Percentiles rank a stretch among this genome's conserved stretches.
Conservation (phyloP, 2,329 filamentous ascomycete genomes). For the Metarhizium rileyi region DNA sequence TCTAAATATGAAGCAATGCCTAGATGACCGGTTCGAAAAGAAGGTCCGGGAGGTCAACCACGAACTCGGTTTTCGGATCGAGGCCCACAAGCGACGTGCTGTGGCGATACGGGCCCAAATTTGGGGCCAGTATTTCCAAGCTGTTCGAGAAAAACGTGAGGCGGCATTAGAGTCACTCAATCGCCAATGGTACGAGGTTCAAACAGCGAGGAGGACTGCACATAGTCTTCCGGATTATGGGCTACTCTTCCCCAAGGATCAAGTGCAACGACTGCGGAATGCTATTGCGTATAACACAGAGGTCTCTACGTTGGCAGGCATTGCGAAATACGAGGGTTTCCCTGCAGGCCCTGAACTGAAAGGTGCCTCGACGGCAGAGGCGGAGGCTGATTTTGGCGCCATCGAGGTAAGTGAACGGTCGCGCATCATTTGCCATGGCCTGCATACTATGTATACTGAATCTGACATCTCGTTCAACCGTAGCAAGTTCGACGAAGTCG, state of each 20-base stretch:
- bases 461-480: slow-evolving; percentile 11
- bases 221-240: slow-evolving; percentile 74
- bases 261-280: slow-evolving; percentile 68
- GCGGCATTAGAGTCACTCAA: slow-evolving; percentile 70
- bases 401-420: slow-evolving; percentile 58
- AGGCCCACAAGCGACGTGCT: slow-evolving; percentile 63
- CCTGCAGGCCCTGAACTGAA: slow-evolving; percentile 83
- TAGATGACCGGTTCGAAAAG: slow-evolving; percentile 72
- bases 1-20: slow-evolving; percentile 77
- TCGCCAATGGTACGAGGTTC: slow-evolving; percentile 85
- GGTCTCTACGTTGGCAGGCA: slow-evolving; percentile 79
- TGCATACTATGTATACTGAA: background rate
- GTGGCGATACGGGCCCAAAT: slow-evolving; percentile 77
- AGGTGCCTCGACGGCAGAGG: slow-evolving; percentile 59
- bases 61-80: slow-evolving; percentile 62
- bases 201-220: slow-evolving; percentile 75
- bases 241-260: slow-evolving; percentile 68
- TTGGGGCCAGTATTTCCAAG: slow-evolving; percentile 85
- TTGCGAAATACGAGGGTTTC: slow-evolving; percentile 94
- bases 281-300: slow-evolving; percentile 92
- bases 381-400: slow-evolving; percentile 79
- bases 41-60: slow-evolving; percentile 69
- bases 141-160: slow-evolving; percentile 74
- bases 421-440: background rate
- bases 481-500: slow-evolving; percentile 25